Evolutionary conservation across 140 eudicot genomes (phyloP), one percentile per base, ranked within the genome.

Genomic region (Erigeron philadelphicus): DNA sequence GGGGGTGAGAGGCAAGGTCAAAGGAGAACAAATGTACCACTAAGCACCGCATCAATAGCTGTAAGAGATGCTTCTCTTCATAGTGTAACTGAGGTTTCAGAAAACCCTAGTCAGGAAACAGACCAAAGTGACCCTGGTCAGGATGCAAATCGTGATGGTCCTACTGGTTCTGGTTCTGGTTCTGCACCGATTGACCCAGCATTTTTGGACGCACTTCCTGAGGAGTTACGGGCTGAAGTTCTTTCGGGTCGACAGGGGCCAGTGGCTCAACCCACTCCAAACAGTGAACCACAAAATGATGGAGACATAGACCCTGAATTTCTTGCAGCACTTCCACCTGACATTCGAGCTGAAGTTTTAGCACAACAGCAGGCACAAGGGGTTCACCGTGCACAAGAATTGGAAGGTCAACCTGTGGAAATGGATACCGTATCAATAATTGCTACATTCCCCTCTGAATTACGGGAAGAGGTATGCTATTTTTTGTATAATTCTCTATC

Each of bases 271-370:
- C 95, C 84, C 61, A 81, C 98, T 52, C 71, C 84, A 19, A 83
- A 76, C 66, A 60, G 81, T 16, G 95, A 89, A 75, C 95, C 95
- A 15, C 97, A 85, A 80, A 87, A 82, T 72, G 74, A 75, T 57
- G 99, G 81, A 41, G 99, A 94, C 66, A 94, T 94, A 52, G 99
- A 94, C 86, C 99, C 99, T 46, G 99, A 94, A 64, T 94, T 94
- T 73, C 91, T 94, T 19, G 97, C 97, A 43, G 99, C 99, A 4
- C 97, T 94, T 49, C 99, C 99, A 12, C 95, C 97, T 2, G 99
- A 94, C 74, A 94, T 94, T 15, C 89, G 96, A 16, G 99, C 88
- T 70, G 99, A 94, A 82, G 99, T 94, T 64, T 78, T 94, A 66
- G 97, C 95, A 2, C 99, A 87, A 66, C 99, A 94, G 70, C 89